Evolutionary conservation across 495 filamentous ascomycete species (phyloP), one percentile per base, ranked within the genome.

Genomic region (Acidomyces sp.): DNA sequence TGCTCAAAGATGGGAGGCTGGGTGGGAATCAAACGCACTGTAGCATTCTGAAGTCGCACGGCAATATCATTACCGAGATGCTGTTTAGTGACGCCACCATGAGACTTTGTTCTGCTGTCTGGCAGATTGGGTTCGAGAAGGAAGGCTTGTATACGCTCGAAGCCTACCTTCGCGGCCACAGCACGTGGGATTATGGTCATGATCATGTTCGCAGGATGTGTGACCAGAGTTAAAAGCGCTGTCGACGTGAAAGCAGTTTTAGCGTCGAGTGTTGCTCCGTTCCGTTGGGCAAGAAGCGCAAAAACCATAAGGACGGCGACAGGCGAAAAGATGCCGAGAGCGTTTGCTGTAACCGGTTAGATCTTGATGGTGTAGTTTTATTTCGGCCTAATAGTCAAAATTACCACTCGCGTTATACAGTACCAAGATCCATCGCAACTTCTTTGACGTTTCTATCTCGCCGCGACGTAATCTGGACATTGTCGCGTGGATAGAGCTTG

Each of bases 91-190:
- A 53, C 31, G 27, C 61, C 61, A 4, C 62, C 54, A 5, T 48
- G 24, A 19, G 72, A 64, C 69, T 70, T 76, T 6, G 62, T 63
- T 49, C 74, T 74, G n/a, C n/a, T n/a, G n/a, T n/a, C n/a, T n/a
- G n/a, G n/a, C n/a, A n/a, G n/a, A n/a, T n/a, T n/a, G n/a, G n/a
- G n/a, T n/a, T n/a, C n/a, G 37, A 51, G 55, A 11, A 80, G 52
- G 45, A 75, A 81, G 3, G 62, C 55, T 40, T 78, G 73, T 15
- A 80, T 75, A 3, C 77, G 64, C 18, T 55, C 50, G 34, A 80
- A 69, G 34, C 73, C 77, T 5, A 72, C 73, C 3, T 73, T 51
- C 0, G 68, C 70, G 1, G 67, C 70, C 6, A 67, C 56, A 21
- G 78, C 64, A 5, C 48, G 52, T 37, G 73, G 69, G 4, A 80